Conservation (phyloP, 2,329 filamentous ascomycete genomes). For the Pseudodiploospora longispora region DNA sequence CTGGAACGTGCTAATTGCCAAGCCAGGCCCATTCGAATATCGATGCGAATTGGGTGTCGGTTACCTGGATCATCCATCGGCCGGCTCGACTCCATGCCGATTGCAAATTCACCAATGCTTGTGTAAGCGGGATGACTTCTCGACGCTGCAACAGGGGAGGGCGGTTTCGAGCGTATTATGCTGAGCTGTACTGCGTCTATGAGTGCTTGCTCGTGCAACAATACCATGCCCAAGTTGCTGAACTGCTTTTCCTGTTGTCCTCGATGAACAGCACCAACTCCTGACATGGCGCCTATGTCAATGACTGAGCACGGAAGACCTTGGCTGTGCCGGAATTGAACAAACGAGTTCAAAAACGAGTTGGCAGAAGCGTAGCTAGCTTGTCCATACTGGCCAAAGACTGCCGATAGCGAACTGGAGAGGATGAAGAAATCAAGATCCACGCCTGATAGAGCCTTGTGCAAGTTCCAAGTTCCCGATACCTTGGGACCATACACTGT, state of each 20-base stretch:
- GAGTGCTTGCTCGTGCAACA: conserved; percentile 12
- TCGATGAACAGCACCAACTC: conserved; percentile 16
- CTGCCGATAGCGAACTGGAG: conserved; percentile 18
- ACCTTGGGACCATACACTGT: conserved; percentile 16
- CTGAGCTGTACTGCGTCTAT: conserved; percentile 3
- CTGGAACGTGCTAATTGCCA: not conserved
- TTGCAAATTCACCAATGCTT: not conserved
- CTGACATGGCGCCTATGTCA: conserved; percentile 5
- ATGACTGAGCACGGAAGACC: conserved; percentile 6
- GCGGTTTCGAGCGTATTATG: not conserved
- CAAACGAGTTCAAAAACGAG: conserved; percentile 21
- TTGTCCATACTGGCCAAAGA: conserved; percentile 20
- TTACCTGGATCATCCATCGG: conserved; percentile 1
- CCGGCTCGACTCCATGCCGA: conserved; percentile 7
- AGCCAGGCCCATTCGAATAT: conserved; percentile 1
- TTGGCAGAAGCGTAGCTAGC: conserved; percentile 25
- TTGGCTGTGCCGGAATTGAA: conserved; percentile 9
- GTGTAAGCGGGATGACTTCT: not conserved
- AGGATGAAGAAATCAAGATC: conserved; percentile 24
- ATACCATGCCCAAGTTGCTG: conserved; percentile 2
- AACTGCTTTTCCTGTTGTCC: not conserved
- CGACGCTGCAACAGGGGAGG: too few species aligned
- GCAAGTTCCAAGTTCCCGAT: conserved; percentile 17
- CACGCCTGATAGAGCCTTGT: conserved; percentile 9
- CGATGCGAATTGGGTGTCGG: not conserved